Base-by-base conservation (phyloP, 1,284 basidiomycete species). In the Bjerkandera adusta region DNA sequence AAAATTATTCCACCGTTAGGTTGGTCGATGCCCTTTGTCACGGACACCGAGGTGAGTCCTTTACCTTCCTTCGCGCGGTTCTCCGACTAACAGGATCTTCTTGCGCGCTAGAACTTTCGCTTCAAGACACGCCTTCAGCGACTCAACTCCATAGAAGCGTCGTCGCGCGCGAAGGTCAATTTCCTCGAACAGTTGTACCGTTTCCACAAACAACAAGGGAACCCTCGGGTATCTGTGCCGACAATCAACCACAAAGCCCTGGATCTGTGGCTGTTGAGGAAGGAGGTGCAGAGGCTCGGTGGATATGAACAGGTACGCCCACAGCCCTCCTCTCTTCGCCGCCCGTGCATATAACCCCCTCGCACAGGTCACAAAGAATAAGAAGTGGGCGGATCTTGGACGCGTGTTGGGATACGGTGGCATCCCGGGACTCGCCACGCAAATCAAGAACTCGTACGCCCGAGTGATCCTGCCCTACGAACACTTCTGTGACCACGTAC, bases 21-120 rank as follows among this genome's bases (percentile, higher is more conserved):
- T 29, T 99, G 97, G 97, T 81, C 87, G 57, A 96, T 97, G 82
- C 92, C 95, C 12, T 99, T 97, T 66, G 86, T 91, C n/a, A 89
- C 95, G 36, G 88, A 98, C 64, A 92, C 93, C 25, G 89, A 94
- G 79, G 92, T 92, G 48, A 48, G 71, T 68, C 39, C 57, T 22
- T 43, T 50, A 42, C 58, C 55, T 51, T 51, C 68, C 67, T 58
- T 64, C 65, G 48, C 57, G 49, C 45, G 44, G 45, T 13, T 16
- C 25, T 22, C 21, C 20, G 41, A 43, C 16, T 36, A 35, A 51
- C 45, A 45, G 53, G 55, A 61, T 54, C 52, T 48, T 52, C 52
- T 60, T 50, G 55, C 57, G 18, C 22, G 7, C 21, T 53, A 96
- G 89, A 74, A 74, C 49, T 95, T 94, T 69, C 88, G 90, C 53